Evolutionary conservation across 306 rosid genomes (phyloP).

Genomic region (Cicer arietinum): DNA sequence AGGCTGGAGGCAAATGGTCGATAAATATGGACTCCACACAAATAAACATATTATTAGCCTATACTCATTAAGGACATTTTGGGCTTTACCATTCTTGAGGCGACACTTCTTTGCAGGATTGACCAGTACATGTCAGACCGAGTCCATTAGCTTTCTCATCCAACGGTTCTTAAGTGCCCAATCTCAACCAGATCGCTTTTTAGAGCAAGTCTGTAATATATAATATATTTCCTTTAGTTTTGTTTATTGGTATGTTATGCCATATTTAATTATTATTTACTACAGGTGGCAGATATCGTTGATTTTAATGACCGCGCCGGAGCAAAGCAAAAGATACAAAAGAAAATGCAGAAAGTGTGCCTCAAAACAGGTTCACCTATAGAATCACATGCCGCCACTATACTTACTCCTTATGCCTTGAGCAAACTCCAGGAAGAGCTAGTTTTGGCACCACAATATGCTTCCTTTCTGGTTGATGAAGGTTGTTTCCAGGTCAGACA

Average conservation of each 20-base stretch:
- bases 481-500: constrained; percentile 85
- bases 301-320: constrained; percentile 73
- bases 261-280: constrained; percentile 24
- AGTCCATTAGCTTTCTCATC: constrained; percentile 67
- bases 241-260: constrained; percentile 24
- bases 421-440: constrained; percentile 87
- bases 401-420: constrained; percentile 79
- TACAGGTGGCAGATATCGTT: constrained; percentile 69
- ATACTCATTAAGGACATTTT: constrained; percentile 69
- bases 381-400: constrained; percentile 82
- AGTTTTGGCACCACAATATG: constrained; percentile 84
- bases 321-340: constrained; percentile 73
- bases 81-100: constrained; percentile 87
- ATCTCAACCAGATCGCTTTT: constrained; percentile 66
- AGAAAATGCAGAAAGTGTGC: constrained; percentile 69
- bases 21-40: constrained; percentile 66
- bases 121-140: constrained; percentile 63
- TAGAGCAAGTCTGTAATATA: constrained; percentile 64
- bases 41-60: constrained; percentile 81
- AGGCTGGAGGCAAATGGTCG: constrained; percentile 81
- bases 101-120: constrained; percentile 78
- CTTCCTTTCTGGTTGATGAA: constrained; percentile 71
- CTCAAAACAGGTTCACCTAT: constrained; percentile 89
- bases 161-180: constrained; percentile 78
- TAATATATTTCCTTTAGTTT: constrained; percentile 27